Percentiles rank a stretch among this genome's conserved stretches.
phyloP scores from a whole-genome alignment of 106 monocot species.

The Narthecium ossifragum region DNA sequence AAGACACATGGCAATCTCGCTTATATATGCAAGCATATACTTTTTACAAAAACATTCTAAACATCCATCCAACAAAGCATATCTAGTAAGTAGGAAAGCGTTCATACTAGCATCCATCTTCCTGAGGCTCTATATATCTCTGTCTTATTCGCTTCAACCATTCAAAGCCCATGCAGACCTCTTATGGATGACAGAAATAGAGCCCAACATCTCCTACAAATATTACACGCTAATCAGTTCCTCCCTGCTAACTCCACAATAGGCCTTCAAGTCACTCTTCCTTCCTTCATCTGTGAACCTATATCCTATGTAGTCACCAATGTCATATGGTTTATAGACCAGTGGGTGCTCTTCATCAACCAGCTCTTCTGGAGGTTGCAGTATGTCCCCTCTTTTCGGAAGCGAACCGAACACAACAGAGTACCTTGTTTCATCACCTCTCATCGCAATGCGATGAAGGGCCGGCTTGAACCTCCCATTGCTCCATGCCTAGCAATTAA shows the following conservation, averaged over 20 bases:
- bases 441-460: constrained; percentile 7
- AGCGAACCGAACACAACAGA: not conserved
- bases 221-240: too few species aligned
- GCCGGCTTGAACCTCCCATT: constrained; percentile 20
- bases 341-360: constrained; percentile 18
- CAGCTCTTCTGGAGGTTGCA: constrained; percentile 7
- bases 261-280: not conserved
- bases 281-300: constrained; percentile 4
- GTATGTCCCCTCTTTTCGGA: not conserved
- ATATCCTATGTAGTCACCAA: constrained; percentile 6
- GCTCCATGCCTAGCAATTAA: constrained; percentile 29
- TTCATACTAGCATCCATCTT: too few species aligned
- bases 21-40: too few species aligned
- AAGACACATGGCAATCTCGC: too few species aligned
- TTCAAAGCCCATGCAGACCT: too few species aligned
- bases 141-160: too few species aligned
- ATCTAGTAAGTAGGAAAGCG: too few species aligned
- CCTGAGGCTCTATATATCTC: too few species aligned
- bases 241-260: constrained; percentile 5
- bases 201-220: too few species aligned
- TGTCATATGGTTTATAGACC: constrained; percentile 9
- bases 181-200: too few species aligned
- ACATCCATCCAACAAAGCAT: too few species aligned
- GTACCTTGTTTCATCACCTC: constrained; percentile 13
- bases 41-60: too few species aligned